phyloP scores from a whole-genome alignment of 495 filamentous ascomycete genomes.

The Xylaria grammica region DNA sequence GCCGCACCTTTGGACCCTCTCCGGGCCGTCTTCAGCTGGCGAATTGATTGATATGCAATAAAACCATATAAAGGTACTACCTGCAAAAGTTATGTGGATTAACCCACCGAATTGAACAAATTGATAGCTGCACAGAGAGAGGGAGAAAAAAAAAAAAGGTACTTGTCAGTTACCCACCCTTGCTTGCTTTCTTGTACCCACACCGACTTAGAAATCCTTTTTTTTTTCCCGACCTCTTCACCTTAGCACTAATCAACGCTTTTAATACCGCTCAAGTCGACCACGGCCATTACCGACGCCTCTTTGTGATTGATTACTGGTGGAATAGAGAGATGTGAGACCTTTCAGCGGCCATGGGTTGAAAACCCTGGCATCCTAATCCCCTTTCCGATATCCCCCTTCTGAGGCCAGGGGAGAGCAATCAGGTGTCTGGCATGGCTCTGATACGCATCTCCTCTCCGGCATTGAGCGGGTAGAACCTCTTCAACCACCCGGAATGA shows the following conservation, averaged over 20 bases:
- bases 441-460: constrained; percentile 77
- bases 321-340: constrained; percentile 46
- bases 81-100: not conserved
- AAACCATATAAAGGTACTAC: not conserved
- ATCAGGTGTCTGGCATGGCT: constrained; percentile 40
- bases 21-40: constrained; percentile 7
- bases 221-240: not conserved
- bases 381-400: constrained; percentile 43
- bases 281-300: not conserved
- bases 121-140: constrained; percentile 24
- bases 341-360: constrained; percentile 37
- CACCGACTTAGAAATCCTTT: not conserved
- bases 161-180: constrained; percentile 5
- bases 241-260: constrained; percentile 1
- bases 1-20: not conserved
- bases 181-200: constrained; percentile 18
- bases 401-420: constrained; percentile 57
- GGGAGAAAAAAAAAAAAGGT: constrained; percentile 15
- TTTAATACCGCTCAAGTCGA: not conserved
- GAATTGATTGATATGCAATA: not conserved
- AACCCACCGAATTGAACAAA: constrained; percentile 23
- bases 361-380: constrained; percentile 19
- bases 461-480: constrained; percentile 92
- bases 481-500: constrained; percentile 51
- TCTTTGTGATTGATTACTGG: not conserved